phyloP scores from a whole-genome alignment of 2,329 filamentous ascomycete species.

The Hymenoscyphus linearis region DNA sequence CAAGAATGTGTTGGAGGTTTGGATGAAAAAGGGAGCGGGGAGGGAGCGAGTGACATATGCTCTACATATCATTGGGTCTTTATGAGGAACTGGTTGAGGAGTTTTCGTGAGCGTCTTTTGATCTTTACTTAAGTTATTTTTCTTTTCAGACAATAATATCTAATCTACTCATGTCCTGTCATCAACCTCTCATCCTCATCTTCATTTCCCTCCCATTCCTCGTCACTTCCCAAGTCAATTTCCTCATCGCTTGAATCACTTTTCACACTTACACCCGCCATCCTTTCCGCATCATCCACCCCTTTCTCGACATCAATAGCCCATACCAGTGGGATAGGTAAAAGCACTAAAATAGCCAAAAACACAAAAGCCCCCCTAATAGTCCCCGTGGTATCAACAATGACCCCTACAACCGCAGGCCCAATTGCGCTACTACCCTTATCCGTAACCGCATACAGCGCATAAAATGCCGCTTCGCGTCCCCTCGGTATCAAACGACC shows the following conservation, averaged over 20 bases:
- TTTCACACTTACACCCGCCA: conserved; percentile 40
- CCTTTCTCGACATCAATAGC: conserved; percentile 79
- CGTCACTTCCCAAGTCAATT: background rate
- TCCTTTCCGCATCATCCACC: conserved; percentile 58
- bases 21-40: conserved; percentile 3
- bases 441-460: conserved; percentile 92
- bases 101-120: conserved; percentile 1
- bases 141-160: too few species aligned
- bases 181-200: conserved; percentile 17
- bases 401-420: conserved; percentile 83
- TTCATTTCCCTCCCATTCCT: conserved; percentile 16
- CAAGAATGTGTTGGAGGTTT: conserved; percentile 7
- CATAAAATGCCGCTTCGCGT: conserved; percentile 92
- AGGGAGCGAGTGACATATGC: too few species aligned
- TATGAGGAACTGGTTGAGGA: conserved; percentile 5
- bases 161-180: conserved; percentile 17
- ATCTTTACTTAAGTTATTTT: background rate
- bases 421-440: conserved; percentile 94
- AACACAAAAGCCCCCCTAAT: conserved; percentile 89
- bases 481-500: conserved; percentile 90
- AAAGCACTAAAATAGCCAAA: conserved; percentile 70
- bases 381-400: conserved; percentile 76
- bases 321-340: conserved; percentile 79
- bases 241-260: conserved; percentile 6
- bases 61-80: conserved; percentile 6